These are phyloP conservation scores for Diutina mesorugosa DNA, from an alignment of 1,139 yeast species.

Conservation along the genomic window DNA sequence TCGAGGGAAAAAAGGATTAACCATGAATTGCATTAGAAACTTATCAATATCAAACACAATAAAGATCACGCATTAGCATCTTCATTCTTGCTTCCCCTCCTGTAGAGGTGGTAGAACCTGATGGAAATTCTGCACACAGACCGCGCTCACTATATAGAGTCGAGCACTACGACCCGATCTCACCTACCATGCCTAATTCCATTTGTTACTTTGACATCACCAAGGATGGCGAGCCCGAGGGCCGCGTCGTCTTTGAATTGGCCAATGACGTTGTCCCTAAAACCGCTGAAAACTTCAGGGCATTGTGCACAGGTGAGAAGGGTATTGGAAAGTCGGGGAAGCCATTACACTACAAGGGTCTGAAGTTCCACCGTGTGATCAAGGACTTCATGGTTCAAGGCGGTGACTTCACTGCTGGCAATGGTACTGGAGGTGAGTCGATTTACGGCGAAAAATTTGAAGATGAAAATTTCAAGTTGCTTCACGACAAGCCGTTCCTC, in stretches of 20 bases:
- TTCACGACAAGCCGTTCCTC: constrained; percentile 9
- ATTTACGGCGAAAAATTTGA: constrained; percentile 10
- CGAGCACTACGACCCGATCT: not conserved
- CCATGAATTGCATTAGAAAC: not conserved
- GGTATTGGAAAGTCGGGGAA: constrained; percentile 55
- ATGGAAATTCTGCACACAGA: not conserved
- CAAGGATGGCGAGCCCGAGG: constrained; percentile 31
- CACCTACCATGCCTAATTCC: not conserved
- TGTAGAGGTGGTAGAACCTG: not conserved
- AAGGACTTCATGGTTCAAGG: constrained; percentile 9
- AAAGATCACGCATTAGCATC: not conserved
- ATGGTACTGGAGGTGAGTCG: constrained; percentile 9
- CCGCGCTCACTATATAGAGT: not conserved
- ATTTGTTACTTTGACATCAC: constrained; percentile 12
- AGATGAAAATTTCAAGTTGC: constrained; percentile 9
- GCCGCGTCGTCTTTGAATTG: constrained; percentile 66
- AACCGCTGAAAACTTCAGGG: constrained; percentile 88
- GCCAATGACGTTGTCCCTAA: constrained; percentile 77
- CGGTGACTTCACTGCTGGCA: constrained; percentile 9
- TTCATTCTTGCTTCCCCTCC: not conserved
- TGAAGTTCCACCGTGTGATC: constrained; percentile 9
- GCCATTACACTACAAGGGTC: constrained; percentile 30
- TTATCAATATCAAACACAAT: not conserved
- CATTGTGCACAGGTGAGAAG: constrained; percentile 81
- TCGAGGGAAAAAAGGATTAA: not conserved